Evolutionary conservation across 1,284 basidiomycete genomes (phyloP).

Genomic region (Melampsora larici-populina): DNA sequence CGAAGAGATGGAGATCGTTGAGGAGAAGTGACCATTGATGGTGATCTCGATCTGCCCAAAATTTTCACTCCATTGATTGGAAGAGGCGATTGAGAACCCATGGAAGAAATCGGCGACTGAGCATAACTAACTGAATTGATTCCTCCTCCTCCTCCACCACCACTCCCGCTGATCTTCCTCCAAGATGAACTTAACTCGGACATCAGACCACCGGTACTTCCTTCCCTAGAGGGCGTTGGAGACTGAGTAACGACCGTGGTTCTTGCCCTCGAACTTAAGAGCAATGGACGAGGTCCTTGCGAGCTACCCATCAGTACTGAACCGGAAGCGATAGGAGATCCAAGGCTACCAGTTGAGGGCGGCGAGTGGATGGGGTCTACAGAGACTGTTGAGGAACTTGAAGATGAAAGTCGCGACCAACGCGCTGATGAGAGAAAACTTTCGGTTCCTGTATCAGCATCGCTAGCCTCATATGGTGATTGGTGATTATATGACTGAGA

Average conservation of each 20-base stretch:
- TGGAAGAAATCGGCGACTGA: too few species aligned
- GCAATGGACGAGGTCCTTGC: not conserved
- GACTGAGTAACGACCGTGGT: not conserved
- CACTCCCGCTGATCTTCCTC: too few species aligned
- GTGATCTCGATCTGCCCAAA: too few species aligned
- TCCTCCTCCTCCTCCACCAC: too few species aligned
- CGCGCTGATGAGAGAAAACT: too few species aligned
- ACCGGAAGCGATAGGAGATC: not conserved
- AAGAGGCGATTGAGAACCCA: too few species aligned
- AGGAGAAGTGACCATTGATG: too few species aligned
- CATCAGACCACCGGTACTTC: not conserved
- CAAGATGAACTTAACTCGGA: not conserved
- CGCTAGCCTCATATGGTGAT: not conserved
- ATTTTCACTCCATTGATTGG: too few species aligned
- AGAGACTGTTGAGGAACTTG: not conserved
- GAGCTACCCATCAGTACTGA: not conserved
- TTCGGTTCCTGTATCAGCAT: too few species aligned
- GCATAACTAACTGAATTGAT: too few species aligned
- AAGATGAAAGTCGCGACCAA: too few species aligned
- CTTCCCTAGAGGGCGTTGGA: not conserved
- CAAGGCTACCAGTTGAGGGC: not conserved
- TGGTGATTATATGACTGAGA: not conserved
- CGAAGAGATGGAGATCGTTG: too few species aligned
- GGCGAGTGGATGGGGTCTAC: not conserved
- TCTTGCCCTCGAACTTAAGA: constrained; percentile 11